phyloP scores from a whole-genome alignment of 768 basidiomycete species.

The Calocera cornea region DNA sequence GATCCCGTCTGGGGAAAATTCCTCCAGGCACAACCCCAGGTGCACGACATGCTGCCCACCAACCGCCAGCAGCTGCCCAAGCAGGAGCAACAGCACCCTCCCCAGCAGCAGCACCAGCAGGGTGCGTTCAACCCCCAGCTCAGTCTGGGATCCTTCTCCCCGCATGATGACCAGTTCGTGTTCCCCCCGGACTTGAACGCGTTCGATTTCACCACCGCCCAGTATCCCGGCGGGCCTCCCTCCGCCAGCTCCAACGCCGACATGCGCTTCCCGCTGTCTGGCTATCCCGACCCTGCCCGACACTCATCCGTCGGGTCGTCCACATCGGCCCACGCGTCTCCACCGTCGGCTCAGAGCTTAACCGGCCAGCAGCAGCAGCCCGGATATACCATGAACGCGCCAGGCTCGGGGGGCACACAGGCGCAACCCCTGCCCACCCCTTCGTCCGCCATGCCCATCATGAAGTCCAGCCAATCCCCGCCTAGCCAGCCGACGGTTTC shows the following conservation, averaged over 20 bases:
- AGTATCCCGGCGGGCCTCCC: neutral
- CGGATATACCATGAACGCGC: neutral
- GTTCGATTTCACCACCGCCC: neutral
- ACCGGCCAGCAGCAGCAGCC: neutral
- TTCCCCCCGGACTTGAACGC: neutral
- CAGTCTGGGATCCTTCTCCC: neutral
- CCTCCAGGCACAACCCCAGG: neutral
- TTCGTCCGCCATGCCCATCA: neutral
- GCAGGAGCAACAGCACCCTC: neutral
- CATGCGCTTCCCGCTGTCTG: neutral
- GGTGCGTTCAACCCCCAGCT: slow-evolving; percentile 2
- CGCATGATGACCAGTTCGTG: neutral
- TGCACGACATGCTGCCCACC: neutral
- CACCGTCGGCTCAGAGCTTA: neutral
- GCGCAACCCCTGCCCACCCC: neutral
- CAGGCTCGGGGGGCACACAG: neutral
- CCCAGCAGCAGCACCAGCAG: neutral
- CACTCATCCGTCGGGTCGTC: neutral
- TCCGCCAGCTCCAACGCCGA: neutral
- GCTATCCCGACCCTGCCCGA: neutral
- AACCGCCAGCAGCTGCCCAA: neutral
- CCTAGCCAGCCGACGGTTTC: neutral
- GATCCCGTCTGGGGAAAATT: neutral
- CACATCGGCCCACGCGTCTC: neutral
- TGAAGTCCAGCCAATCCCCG: neutral